These are phyloP conservation scores for Neonectria coccinea DNA, from an alignment of 2,329 filamentous ascomycete genomes.

Conservation along the genomic window DNA sequence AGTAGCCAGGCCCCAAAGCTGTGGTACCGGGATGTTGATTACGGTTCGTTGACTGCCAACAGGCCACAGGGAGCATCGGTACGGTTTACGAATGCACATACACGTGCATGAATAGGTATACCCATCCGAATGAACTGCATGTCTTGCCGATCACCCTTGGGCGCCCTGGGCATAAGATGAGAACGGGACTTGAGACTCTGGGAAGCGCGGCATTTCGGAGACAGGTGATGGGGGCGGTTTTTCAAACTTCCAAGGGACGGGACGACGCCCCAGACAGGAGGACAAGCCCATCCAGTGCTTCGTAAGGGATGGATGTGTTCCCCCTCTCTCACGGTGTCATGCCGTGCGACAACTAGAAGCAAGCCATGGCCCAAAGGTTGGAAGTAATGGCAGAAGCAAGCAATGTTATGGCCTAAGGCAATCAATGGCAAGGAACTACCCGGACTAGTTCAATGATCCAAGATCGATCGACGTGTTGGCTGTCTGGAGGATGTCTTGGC, in stretches of 20 bases:
- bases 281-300: background rate
- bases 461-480: background rate
- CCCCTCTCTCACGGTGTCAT: background rate
- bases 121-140: background rate
- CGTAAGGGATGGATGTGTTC: background rate
- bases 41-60: background rate
- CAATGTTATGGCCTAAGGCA: background rate
- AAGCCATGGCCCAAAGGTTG: background rate
- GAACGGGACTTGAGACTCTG: background rate
- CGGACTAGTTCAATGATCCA: background rate
- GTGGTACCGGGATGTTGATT: background rate
- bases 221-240: background rate
- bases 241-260: background rate
- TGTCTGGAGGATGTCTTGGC: background rate
- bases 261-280: background rate
- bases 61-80: background rate
- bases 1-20: constrained; percentile 3
- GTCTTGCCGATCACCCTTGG: constrained; percentile 8
- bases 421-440: background rate
- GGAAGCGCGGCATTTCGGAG: background rate
- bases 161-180: background rate
- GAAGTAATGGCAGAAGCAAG: background rate
- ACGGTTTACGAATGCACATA: background rate
- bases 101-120: too few relatives aligned
- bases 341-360: background rate